Evolutionary conservation across 768 basidiomycete species (phyloP).

Genomic region (Jaapia argillacea): DNA sequence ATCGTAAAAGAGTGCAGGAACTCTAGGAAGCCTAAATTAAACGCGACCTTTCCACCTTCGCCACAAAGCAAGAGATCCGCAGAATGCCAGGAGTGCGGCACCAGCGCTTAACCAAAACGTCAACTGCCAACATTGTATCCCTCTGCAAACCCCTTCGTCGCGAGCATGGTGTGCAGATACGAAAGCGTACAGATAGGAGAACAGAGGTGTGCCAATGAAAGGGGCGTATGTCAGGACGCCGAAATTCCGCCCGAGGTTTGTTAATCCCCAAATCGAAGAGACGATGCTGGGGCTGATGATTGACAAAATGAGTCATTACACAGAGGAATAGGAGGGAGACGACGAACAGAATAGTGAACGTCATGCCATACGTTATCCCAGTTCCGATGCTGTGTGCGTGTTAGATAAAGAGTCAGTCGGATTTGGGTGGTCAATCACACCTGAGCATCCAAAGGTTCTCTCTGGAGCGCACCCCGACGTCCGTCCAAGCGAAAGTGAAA

Average conservation of each 20-base stretch:
- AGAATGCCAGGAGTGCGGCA: constrained; percentile 33
- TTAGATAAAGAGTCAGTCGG: neutral
- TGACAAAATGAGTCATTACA: neutral
- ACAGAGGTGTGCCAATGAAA: constrained; percentile 63
- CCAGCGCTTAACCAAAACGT: constrained; percentile 50
- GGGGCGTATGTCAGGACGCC: constrained; percentile 68
- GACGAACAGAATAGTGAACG: constrained; percentile 64
- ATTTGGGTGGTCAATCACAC: constrained; percentile 22
- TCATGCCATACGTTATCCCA: constrained; percentile 59
- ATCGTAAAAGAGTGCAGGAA: no score
- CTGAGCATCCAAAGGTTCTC: constrained; percentile 61
- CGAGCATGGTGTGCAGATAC: constrained; percentile 42
- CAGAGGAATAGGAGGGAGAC: neutral
- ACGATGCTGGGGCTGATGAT: constrained; percentile 53
- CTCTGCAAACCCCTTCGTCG: constrained; percentile 38
- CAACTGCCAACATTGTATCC: constrained; percentile 50
- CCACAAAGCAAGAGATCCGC: constrained; percentile 44
- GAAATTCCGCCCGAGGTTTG: constrained; percentile 68
- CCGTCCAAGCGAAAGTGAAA: constrained; percentile 47
- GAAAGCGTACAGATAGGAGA: constrained; percentile 75
- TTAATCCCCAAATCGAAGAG: constrained; percentile 60
- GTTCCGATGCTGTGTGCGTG: constrained; percentile 40
- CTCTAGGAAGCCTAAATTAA: no score
- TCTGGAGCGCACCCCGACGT: constrained; percentile 34
- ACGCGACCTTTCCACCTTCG: constrained; percentile 49